These are phyloP conservation scores for Aspergillus ochraceus DNA, from an alignment of 2,329 filamentous ascomycete genomes.

Conservation along the genomic window DNA sequence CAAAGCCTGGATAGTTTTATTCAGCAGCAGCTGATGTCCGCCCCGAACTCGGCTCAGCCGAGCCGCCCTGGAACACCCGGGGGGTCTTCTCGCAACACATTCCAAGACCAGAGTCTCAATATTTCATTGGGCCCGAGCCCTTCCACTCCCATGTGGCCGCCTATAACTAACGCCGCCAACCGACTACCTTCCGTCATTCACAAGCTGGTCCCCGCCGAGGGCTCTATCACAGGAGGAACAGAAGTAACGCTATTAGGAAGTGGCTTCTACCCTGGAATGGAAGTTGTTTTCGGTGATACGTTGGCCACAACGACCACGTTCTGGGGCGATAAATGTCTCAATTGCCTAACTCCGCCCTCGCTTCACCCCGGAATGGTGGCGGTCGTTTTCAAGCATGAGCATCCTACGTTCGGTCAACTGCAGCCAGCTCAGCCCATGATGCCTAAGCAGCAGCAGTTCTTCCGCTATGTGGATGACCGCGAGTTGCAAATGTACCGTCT, in stretches of 20 bases:
- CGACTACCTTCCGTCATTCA: slow-evolving; percentile 66
- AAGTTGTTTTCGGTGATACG: slow-evolving; percentile 79
- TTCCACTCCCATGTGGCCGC: slow-evolving; percentile 53
- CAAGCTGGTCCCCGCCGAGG: slow-evolving; percentile 80
- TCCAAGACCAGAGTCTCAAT: slow-evolving; percentile 35
- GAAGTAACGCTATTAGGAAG: slow-evolving; percentile 84
- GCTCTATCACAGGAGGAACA: slow-evolving; percentile 77
- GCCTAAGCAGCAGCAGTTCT: slow-evolving; percentile 55
- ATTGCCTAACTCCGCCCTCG: slow-evolving; percentile 74
- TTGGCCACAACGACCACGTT: slow-evolving; percentile 72
- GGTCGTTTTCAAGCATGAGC: slow-evolving; percentile 65
- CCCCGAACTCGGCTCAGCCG: slow-evolving; percentile 69
- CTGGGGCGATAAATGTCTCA: slow-evolving; percentile 77
- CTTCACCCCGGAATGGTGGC: slow-evolving; percentile 66
- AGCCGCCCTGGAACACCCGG: slow-evolving; percentile 77
- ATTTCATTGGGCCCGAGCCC: slow-evolving; percentile 44
- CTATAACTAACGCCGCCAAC: slow-evolving; percentile 52
- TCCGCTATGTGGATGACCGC: slow-evolving; percentile 65
- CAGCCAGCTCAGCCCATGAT: slow-evolving; percentile 45
- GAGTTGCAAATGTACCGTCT: slow-evolving; percentile 50
- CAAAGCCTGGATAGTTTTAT: slow-evolving; percentile 66
- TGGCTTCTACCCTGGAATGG: slow-evolving; percentile 74
- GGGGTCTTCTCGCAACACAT: slow-evolving; percentile 44
- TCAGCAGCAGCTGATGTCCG: slow-evolving; percentile 67
- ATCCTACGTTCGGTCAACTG: slow-evolving; percentile 49